Evolutionary conservation across 345 rosid species (phyloP), one percentile per base, ranked within the genome.

Genomic region (Brassica juncea): DNA sequence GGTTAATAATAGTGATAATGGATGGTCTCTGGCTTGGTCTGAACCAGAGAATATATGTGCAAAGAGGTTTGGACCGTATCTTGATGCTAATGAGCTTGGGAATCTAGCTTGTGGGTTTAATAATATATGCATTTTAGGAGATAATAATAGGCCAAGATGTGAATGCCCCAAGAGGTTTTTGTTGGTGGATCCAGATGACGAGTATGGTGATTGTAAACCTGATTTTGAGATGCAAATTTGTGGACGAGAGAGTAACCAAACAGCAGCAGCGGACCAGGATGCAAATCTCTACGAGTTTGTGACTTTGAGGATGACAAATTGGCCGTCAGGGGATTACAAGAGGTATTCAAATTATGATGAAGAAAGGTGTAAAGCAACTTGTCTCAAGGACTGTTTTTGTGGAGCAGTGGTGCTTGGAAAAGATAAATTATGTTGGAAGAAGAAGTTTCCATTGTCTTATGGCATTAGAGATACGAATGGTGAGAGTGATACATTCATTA

Each of bases 91-190:
- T 19, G 69, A 66, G 52, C 69, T 65, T 65, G 69, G 92, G 5
- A 54, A 77, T 21, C 86, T 85, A 39, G 86, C 88, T 7, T 92
- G 95, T 57, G 97, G 93, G 27, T 84, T 42, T 83, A 89, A 89
- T 64, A 88, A 82, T 77, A 82, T 78, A 44, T 92, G 97, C 71
- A 39, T 1, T 10, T 9, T 85, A 5, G 81, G 79, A 49, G 69
- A 59, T 1, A 77, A 86, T 47, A 66, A 81, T 11, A 83, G 83
- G 60, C 89, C 89, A 5, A 84, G 1, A 3, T 88, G 92, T 68
- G 47, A 64, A 32, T 92, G 93, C 49, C 87, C 91, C 1, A 49
- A 58, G 3, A 86, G 83, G 54, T 90, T 86, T 66, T 47, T 55
- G 21, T 82, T 80, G 42, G 15, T 82, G 35, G 87, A 87, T 77